Percentiles rank a stretch among this genome's conserved stretches.
Evolutionary conservation across 257 asterid species (phyloP).

Genomic region (Striga asiatica): DNA sequence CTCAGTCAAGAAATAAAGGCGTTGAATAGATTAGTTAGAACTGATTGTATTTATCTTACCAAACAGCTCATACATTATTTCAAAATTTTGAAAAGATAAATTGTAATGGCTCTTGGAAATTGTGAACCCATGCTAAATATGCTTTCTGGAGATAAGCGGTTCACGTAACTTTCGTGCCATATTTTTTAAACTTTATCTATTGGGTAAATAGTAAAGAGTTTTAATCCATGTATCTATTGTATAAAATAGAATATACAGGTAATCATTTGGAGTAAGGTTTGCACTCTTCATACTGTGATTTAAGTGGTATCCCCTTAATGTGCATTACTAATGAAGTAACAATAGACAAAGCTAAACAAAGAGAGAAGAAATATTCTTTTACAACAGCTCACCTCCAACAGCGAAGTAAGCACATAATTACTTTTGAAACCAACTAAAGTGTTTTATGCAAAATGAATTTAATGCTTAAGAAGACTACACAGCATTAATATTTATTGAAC

Average conservation of each 20-base stretch:
- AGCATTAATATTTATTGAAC: not conserved
- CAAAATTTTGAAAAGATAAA: not conserved
- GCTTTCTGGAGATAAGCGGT: slow-evolving; percentile 9
- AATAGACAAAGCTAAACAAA: not conserved
- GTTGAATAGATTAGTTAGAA: slow-evolving; percentile 16
- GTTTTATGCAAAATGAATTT: not conserved
- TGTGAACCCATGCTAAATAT: slow-evolving; percentile 9
- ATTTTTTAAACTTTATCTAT: not conserved
- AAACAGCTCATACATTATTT: slow-evolving; percentile 17
- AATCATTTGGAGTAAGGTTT: not conserved
- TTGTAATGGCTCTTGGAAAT: slow-evolving; percentile 6
- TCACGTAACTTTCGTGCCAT: slow-evolving; percentile 6
- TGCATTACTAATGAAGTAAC: not conserved
- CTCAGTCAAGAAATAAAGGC: slow-evolving; percentile 11
- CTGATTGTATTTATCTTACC: slow-evolving; percentile 24
- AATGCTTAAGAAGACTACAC: not conserved
- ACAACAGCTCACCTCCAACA: not conserved
- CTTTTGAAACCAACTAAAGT: not conserved
- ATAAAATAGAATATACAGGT: not conserved
- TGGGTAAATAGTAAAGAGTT: not conserved
- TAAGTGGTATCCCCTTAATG: not conserved
- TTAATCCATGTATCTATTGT: not conserved
- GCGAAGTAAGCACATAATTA: not conserved
- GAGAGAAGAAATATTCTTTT: no score
- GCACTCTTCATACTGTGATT: not conserved